Evolutionary conservation across 257 asterid species (phyloP).

Genomic region (Fraxinus americana): DNA sequence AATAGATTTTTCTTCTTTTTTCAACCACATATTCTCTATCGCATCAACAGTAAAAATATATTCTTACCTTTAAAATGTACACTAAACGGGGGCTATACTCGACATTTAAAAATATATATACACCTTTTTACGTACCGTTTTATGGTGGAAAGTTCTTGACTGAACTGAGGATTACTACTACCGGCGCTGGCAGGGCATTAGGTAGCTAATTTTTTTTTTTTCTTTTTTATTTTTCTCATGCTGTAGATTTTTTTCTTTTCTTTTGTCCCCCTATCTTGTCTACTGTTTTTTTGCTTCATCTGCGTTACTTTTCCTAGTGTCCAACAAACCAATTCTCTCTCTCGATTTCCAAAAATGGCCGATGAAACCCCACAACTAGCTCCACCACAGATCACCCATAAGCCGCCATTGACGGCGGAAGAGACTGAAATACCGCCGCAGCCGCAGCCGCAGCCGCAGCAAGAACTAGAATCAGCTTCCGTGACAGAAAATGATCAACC

Average conservation of each 20-base stretch:
- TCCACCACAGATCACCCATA: conserved; percentile 26
- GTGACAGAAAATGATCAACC: conserved; percentile 45
- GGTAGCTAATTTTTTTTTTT: no score
- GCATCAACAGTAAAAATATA: no score
- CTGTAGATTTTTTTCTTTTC: no score
- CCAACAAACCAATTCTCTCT: background rate
- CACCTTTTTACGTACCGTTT: no score
- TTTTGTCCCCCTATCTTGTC: no score
- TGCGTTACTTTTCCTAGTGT: background rate
- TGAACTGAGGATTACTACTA: background rate
- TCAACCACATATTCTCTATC: no score
- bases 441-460: conserved; percentile 2
- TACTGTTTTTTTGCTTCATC: background rate
- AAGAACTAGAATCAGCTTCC: conserved; percentile 6
- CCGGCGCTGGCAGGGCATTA: background rate
- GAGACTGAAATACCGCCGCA: conserved; percentile 9
- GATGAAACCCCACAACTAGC: conserved; percentile 42
- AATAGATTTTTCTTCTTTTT: no score
- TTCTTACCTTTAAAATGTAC: no score
- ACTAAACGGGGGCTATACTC: no score
- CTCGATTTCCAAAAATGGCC: conserved; percentile 41
- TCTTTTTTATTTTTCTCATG: no score
- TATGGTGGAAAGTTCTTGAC: background rate
- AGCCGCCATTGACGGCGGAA: conserved; percentile 30
- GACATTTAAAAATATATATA: no score